phyloP scores from a whole-genome alignment of 1,139 yeast genomes.

The Candida glucosophila region DNA sequence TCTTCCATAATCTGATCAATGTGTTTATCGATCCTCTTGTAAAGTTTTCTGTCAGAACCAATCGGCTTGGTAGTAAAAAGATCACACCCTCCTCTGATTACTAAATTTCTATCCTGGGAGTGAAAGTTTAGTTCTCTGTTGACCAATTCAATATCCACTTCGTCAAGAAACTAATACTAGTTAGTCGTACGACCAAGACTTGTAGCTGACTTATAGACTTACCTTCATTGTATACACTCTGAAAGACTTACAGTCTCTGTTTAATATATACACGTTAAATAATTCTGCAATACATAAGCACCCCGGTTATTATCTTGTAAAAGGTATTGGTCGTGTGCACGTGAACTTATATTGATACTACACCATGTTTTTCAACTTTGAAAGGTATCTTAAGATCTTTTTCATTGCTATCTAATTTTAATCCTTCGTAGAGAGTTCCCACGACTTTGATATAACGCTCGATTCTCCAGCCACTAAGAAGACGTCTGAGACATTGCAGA shows the following conservation, averaged over 20 bases:
- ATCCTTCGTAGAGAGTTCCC: slow-evolving; percentile 9
- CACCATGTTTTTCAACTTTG: slow-evolving; percentile 9
- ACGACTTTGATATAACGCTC: slow-evolving; percentile 21
- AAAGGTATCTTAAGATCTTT: slow-evolving; percentile 10
- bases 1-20: slow-evolving; percentile 60
- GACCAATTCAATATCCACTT: slow-evolving; percentile 79
- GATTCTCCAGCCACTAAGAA: slow-evolving; percentile 21
- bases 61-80: slow-evolving; percentile 91
- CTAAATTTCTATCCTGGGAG: slow-evolving; percentile 76
- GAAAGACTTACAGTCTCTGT: too few relatives aligned
- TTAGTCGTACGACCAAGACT: slow-evolving; percentile 9
- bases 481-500: slow-evolving; percentile 18
- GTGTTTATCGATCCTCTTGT: slow-evolving; percentile 80
- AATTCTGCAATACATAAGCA: too few relatives aligned
- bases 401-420: too few relatives aligned
- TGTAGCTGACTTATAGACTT: not conserved
- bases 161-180: slow-evolving; percentile 67
- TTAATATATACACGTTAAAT: too few relatives aligned
- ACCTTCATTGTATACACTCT: not conserved
- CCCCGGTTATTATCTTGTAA: too few relatives aligned
- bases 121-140: slow-evolving; percentile 84
- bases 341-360: too few relatives aligned
- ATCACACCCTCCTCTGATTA: slow-evolving; percentile 79
- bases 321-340: too few relatives aligned
- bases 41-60: slow-evolving; percentile 79